phyloP scores from a whole-genome alignment of 352 stramenopile genomes.

The Pythium sp. region DNA sequence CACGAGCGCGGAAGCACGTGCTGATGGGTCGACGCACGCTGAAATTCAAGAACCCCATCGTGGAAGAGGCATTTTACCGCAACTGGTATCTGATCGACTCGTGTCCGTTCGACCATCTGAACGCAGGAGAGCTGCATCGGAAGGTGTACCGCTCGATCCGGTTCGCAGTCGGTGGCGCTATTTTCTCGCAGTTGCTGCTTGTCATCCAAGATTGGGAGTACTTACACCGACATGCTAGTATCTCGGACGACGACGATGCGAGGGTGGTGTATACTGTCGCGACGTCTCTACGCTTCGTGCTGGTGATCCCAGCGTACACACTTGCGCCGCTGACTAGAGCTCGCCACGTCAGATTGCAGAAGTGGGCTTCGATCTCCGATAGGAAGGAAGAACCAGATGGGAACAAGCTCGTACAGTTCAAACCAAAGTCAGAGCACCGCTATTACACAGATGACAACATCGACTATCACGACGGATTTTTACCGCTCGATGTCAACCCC shows the following conservation, averaged over 20 bases:
- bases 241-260: neutral
- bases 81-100: slow-evolving; percentile 48
- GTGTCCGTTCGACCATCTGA: slow-evolving; percentile 41
- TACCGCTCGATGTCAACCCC: neutral
- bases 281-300: neutral
- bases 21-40: neutral
- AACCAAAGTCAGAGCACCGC: neutral
- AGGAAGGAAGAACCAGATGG: neutral
- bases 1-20: neutral
- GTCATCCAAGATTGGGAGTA: slow-evolving; percentile 33
- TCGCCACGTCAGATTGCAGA: neutral
- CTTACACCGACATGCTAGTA: neutral
- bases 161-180: slow-evolving; percentile 34
- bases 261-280: neutral
- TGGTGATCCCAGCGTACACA: neutral
- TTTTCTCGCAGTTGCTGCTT: slow-evolving; percentile 38
- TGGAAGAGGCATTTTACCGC: slow-evolving; percentile 42
- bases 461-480: neutral
- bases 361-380: neutral
- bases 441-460: neutral
- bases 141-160: slow-evolving; percentile 33
- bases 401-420: neutral
- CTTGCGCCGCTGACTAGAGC: neutral
- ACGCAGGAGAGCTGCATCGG: slow-evolving; percentile 34
- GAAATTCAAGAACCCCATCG: slow-evolving; percentile 34